A percentile compares a stretch with the other conserved stretches of the same genome.
phyloP scores from a whole-genome alignment of 1,284 basidiomycete species.

The Abortiporus biennis region DNA sequence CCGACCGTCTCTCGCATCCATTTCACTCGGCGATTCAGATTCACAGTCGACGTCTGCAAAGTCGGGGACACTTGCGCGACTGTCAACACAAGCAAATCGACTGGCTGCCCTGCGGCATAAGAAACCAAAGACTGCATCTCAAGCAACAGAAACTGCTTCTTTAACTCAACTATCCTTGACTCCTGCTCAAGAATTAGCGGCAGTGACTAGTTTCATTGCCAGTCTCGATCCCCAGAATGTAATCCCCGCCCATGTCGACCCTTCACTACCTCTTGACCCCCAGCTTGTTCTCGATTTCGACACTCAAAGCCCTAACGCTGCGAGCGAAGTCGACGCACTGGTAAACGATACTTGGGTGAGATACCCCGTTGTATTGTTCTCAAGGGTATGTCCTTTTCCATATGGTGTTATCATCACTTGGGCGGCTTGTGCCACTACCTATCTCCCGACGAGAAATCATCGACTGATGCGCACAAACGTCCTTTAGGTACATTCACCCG shows the following conservation, averaged over 20 bases:
- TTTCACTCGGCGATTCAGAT: conserved; percentile 30
- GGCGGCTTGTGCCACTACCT: background rate
- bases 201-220: conserved; percentile 72
- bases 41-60: conserved; percentile 11
- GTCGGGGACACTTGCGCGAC: conserved; percentile 15
- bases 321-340: conserved; percentile 30
- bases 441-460: background rate
- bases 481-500: conserved; percentile 50
- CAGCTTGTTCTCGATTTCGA: conserved; percentile 82
- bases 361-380: conserved; percentile 75
- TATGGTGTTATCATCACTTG: background rate
- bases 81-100: conserved; percentile 19
- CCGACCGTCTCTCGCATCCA: conserved; percentile 34
- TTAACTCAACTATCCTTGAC: conserved; percentile 41
- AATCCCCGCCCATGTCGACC: conserved; percentile 65
- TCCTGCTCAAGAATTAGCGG: conserved; percentile 67
- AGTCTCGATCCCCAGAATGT: conserved; percentile 76
- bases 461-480: background rate
- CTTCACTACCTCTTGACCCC: conserved; percentile 64
- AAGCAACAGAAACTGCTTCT: conserved; percentile 14
- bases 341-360: conserved; percentile 49
- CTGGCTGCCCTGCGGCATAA: conserved; percentile 24
- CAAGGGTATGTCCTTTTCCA: conserved; percentile 48
- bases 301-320: conserved; percentile 42
- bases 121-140: conserved; percentile 15